These are phyloP conservation scores for Chrysoporthe deuterocubensis DNA, from an alignment of 2,329 filamentous ascomycete genomes.

Conservation along the genomic window DNA sequence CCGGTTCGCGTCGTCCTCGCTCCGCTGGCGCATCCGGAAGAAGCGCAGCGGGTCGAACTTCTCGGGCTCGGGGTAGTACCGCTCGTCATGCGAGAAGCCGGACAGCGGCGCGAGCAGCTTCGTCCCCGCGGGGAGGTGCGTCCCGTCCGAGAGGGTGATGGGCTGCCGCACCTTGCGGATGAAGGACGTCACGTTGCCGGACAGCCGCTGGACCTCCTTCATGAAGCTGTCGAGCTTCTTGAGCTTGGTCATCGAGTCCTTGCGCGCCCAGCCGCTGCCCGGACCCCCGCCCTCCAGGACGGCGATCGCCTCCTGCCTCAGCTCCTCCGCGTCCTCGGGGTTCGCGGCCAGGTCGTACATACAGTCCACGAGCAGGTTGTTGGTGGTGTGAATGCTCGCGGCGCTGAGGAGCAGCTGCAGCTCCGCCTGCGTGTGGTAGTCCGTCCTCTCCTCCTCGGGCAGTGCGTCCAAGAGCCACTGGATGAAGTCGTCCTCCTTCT, in stretches of 20 bases:
- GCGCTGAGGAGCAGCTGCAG: conserved; percentile 50
- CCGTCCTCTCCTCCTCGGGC: conserved; percentile 43
- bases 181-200: conserved; percentile 50
- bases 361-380: conserved; percentile 50
- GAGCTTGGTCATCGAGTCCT: conserved; percentile 48
- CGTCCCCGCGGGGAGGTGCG: conserved; percentile 47
- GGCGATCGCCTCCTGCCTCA: conserved; percentile 52
- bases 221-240: conserved; percentile 55
- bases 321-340: conserved; percentile 50
- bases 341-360: conserved; percentile 55
- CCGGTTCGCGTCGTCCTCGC: conserved; percentile 42
- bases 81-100: conserved; percentile 47
- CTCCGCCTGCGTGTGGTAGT: conserved; percentile 45
- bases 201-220: conserved; percentile 47
- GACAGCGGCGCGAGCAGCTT: conserved; percentile 47
- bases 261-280: conserved; percentile 43
- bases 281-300: conserved; percentile 43
- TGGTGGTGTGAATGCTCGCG: conserved; percentile 51
- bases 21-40: conserved; percentile 47
- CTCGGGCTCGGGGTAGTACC: conserved; percentile 45
- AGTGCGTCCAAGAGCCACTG: conserved; percentile 50
- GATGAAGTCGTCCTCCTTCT: conserved; percentile 48
- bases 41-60: conserved; percentile 55
- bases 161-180: conserved; percentile 51
- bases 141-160: conserved; percentile 50